Conservation (phyloP, 768 basidiomycete genomes). For the Gautieria morchelliformis region DNA sequence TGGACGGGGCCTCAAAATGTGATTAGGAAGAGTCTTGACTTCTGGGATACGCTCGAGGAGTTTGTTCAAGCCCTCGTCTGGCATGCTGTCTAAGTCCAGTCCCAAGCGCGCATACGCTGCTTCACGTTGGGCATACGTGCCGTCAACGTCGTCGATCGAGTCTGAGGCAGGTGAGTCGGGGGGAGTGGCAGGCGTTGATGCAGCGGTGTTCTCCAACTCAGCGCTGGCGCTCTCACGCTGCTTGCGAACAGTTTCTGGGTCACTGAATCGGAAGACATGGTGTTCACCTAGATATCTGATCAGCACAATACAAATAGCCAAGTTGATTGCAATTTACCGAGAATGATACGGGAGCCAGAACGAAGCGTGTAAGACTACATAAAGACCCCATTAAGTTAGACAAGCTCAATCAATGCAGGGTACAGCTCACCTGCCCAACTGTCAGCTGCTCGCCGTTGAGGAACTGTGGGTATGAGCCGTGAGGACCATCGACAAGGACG, state of each 20-base stretch:
- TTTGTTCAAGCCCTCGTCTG: constrained; percentile 90
- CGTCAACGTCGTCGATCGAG: constrained; percentile 74
- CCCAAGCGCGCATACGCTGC: constrained; percentile 83
- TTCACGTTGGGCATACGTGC: constrained; percentile 93
- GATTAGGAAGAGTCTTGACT: constrained; percentile 80
- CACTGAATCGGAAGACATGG: constrained; percentile 96
- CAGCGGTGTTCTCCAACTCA: constrained; percentile 47
- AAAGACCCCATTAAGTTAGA: constrained; percentile 1
- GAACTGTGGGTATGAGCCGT: constrained; percentile 42
- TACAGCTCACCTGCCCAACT: constrained; percentile 54
- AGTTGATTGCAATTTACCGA: constrained; percentile 45
- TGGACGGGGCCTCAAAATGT: constrained; percentile 65
- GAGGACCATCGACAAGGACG: neutral
- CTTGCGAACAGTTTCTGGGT: constrained; percentile 90
- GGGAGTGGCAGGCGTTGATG: constrained; percentile 35
- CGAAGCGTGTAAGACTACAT: constrained; percentile 68
- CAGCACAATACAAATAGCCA: constrained; percentile 5
- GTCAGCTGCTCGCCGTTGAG: constrained; percentile 86
- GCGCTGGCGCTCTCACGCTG: constrained; percentile 72
- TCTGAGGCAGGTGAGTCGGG: constrained; percentile 63
- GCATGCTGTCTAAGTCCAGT: constrained; percentile 82
- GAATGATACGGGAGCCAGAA: constrained; percentile 93
- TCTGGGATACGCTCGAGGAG: constrained; percentile 91
- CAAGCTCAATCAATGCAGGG: neutral
- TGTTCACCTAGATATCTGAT: constrained; percentile 59